A percentile compares a stretch with the other conserved stretches of the same genome.
Conservation (phyloP, 1,139 yeast genomes). For the Lodderomyces metapsilosis region DNA sequence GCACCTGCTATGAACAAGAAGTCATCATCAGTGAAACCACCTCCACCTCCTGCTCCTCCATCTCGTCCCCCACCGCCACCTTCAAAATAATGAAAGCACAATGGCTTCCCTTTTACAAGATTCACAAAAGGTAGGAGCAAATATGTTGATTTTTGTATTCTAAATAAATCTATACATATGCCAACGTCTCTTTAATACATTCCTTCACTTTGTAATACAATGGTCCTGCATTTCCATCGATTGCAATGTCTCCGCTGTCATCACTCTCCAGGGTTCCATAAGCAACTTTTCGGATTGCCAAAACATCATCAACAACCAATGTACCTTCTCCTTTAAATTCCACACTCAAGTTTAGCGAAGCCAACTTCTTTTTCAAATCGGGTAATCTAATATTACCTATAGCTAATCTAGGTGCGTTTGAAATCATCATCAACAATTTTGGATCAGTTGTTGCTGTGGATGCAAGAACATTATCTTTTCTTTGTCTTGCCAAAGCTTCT, state of each 20-base stretch:
- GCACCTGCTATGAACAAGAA: slow-evolving; percentile 14
- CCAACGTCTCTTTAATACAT: slow-evolving; percentile 75
- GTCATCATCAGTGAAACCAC: slow-evolving; percentile 14
- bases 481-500: neutral
- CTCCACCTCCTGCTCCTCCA: slow-evolving; percentile 19
- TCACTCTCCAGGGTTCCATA: slow-evolving; percentile 36
- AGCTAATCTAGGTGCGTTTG: slow-evolving; percentile 49
- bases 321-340: slow-evolving; percentile 95
- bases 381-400: slow-evolving; percentile 89
- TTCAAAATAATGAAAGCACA: neutral
- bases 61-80: neutral
- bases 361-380: slow-evolving; percentile 67
- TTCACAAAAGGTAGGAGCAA: too few relatives aligned
- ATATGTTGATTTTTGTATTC: too few relatives aligned
- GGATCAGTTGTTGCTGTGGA: slow-evolving; percentile 12
- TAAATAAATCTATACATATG: slow-evolving; percentile 61
- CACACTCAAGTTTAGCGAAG: slow-evolving; percentile 62
- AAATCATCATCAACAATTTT: slow-evolving; percentile 12
- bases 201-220: slow-evolving; percentile 79
- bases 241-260: slow-evolving; percentile 74
- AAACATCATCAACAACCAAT: slow-evolving; percentile 74
- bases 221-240: slow-evolving; percentile 79
- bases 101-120: too few relatives aligned
- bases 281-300: slow-evolving; percentile 73
- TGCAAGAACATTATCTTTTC: slow-evolving; percentile 9